Percentiles rank a stretch among this genome's conserved stretches.
Conservation (phyloP, 306 rosid species). For the Senna tora region DNA sequence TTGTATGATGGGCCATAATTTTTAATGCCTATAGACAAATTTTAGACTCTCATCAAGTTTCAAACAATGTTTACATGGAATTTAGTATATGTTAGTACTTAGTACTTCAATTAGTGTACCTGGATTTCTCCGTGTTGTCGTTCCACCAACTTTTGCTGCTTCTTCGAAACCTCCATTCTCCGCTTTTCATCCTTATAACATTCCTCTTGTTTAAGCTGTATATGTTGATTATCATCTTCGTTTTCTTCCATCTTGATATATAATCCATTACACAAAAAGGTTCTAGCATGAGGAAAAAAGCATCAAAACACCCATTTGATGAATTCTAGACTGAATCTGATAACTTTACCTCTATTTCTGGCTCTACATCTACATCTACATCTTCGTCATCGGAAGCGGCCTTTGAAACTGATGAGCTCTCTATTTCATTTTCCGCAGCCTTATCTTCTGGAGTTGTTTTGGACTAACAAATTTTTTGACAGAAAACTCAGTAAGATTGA, state of each 20-base stretch:
- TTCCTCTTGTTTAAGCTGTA: slow-evolving; percentile 41
- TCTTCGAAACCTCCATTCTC: slow-evolving; percentile 24
- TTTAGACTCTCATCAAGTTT: slow-evolving; percentile 21
- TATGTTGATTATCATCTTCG: slow-evolving; percentile 13
- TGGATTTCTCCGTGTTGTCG: slow-evolving; percentile 61
- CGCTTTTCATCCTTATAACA: slow-evolving; percentile 29
- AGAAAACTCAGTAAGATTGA: slow-evolving; percentile 20
- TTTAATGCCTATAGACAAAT: slow-evolving; percentile 72
- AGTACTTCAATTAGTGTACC: too few relatives aligned
- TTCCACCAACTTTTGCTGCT: slow-evolving; percentile 56
- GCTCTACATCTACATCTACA: slow-evolving; percentile 5
- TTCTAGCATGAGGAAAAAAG: not conserved
- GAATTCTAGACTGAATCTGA: slow-evolving; percentile 31
- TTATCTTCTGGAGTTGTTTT: slow-evolving; percentile 51
- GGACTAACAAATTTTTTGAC: slow-evolving; percentile 45
- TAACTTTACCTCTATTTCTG: slow-evolving; percentile 44
- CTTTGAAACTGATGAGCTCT: slow-evolving; percentile 46
- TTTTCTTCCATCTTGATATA: slow-evolving; percentile 64
- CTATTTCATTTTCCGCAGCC: slow-evolving; percentile 32
- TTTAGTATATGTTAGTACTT: slow-evolving; percentile 19
- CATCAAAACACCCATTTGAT: slow-evolving; percentile 13
- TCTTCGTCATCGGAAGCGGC: slow-evolving; percentile 46
- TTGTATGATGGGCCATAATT: slow-evolving; percentile 60
- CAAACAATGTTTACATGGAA: not conserved
- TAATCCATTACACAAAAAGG: slow-evolving; percentile 26